Base-by-base conservation (phyloP, 805 yeast genomes). In the Cyberlindnera galapagoensis region DNA sequence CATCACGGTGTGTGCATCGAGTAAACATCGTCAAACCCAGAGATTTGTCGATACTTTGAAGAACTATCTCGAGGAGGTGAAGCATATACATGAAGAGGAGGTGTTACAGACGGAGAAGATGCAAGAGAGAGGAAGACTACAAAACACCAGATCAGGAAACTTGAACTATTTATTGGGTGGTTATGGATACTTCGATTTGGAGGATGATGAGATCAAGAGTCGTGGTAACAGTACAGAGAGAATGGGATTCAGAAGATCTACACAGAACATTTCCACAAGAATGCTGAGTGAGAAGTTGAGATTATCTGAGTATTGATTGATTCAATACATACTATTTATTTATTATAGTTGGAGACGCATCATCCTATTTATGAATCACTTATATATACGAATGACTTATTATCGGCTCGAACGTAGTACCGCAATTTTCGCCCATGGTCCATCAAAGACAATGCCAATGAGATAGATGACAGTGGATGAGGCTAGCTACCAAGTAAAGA, bases 1-100 rank as follows among this genome's bases (percentile, higher is more conserved):
- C 14, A 74, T 87, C 18, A 74, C 87, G 2, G 71, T 87, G 8
- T 85, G 94, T 31, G 80, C 83, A 4, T 77, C 92, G 18, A 85
- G 95, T 10, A 87, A 85, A 58, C 88, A 81, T 57, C 69, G 96
- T 35, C 97, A 87, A 60, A 85, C 95, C 0, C 67, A 71, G 42
- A 67, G 97, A 49, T 83, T 83, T 45, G 63, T 73, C 48, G 80
- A 71, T 49, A 84, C 85, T 17, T 70, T 78, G 56, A 70, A 69
- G 45, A 72, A 74, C 39, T 82, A 72, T 42, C 66, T 73, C 38
- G 61, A 63, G 46, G 90, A 76, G 46, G 67, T 75, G 50, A 76
- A 63, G 57, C 65, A 59, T 44, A 69, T 63, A 43, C 69, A 63
- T 49, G 60, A 50, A 36, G 65, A 47, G 32, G 54, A 40, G 35